Conservation (phyloP, 2,329 filamentous ascomycete species). For the Xylaria sp. region DNA sequence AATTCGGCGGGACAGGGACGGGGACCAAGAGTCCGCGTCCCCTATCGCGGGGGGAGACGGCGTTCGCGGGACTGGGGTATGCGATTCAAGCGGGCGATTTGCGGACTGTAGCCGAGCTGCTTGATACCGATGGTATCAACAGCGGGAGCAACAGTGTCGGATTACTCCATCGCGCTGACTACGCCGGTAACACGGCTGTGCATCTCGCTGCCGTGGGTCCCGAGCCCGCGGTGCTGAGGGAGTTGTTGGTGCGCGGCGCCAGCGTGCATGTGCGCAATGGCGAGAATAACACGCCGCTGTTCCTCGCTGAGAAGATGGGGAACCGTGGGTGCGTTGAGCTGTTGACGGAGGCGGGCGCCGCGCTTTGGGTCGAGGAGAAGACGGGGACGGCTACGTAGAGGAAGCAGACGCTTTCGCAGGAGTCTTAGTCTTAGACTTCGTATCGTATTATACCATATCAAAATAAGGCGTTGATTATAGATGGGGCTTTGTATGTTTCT, state of each 20-base stretch:
- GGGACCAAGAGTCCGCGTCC: conserved; percentile 63
- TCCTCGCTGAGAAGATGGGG: conserved; percentile 69
- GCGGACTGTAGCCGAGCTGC: conserved; percentile 71
- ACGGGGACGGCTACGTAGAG: conserved; percentile 7
- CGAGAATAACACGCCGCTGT: conserved; percentile 74
- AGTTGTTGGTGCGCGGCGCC: conserved; percentile 70
- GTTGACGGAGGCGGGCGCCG: conserved; percentile 68
- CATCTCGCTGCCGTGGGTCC: conserved; percentile 68
- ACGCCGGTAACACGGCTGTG: conserved; percentile 80
- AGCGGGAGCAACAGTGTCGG: conserved; percentile 66
- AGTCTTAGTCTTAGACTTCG: not conserved
- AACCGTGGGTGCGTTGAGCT: conserved; percentile 65
- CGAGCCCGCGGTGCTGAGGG: conserved; percentile 65
- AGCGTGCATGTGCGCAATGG: conserved; percentile 74
- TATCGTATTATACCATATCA: not conserved
- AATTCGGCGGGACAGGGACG: conserved; percentile 55
- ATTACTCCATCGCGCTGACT: conserved; percentile 80
- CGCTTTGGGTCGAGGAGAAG: conserved; percentile 65
- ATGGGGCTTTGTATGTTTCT: too few relatives aligned
- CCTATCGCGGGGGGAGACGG: conserved; percentile 65
- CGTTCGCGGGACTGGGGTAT: conserved; percentile 81
- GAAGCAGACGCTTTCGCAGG: not conserved
- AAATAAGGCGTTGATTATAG: too few relatives aligned
- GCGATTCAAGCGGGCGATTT: conserved; percentile 80
- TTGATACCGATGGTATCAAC: conserved; percentile 69